Conservation (phyloP, 495 filamentous ascomycete species). For the Neurospora terricola region DNA sequence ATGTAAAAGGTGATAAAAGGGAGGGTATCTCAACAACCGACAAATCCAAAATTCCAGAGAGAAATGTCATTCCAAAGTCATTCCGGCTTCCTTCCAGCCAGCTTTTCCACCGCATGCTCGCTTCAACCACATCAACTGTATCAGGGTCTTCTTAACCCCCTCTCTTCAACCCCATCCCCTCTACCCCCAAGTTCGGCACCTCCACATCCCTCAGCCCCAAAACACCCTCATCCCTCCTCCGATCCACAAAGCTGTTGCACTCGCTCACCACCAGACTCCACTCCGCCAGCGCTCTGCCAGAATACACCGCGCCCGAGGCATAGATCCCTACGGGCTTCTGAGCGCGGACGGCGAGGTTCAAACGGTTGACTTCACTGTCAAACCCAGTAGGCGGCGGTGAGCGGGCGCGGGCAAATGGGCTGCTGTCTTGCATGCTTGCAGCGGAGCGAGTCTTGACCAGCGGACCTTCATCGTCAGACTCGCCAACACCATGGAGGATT, state of each 20-base stretch:
- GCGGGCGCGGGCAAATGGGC: not conserved
- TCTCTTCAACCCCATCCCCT: conserved; percentile 59
- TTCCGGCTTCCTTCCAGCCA: not conserved
- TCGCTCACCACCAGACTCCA: conserved; percentile 80
- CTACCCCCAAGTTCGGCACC: conserved; percentile 77
- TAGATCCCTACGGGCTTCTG: conserved; percentile 29
- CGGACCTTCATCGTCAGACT: conserved; percentile 2
- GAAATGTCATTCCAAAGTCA: not conserved
- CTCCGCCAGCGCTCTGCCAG: conserved; percentile 82
- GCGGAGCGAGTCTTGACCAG: not conserved
- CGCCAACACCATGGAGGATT: conserved; percentile 2
- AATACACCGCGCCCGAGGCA: conserved; percentile 50
- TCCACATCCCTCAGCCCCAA: conserved; percentile 67
- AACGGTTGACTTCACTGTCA: conserved; percentile 1
- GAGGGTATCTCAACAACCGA: not conserved
- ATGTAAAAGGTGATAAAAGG: not conserved
- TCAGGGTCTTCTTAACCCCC: conserved; percentile 4
- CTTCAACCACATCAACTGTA: not conserved
- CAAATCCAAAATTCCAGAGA: not conserved
- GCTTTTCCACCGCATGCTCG: not conserved
- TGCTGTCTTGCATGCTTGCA: not conserved
- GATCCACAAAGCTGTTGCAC: conserved; percentile 85
- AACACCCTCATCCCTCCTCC: conserved; percentile 78
- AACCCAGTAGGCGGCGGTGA: conserved; percentile 7
- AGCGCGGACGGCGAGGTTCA: conserved; percentile 18